Base-by-base conservation (phyloP, 2,329 filamentous ascomycete species). In the Domatiomyces globalis region DNA sequence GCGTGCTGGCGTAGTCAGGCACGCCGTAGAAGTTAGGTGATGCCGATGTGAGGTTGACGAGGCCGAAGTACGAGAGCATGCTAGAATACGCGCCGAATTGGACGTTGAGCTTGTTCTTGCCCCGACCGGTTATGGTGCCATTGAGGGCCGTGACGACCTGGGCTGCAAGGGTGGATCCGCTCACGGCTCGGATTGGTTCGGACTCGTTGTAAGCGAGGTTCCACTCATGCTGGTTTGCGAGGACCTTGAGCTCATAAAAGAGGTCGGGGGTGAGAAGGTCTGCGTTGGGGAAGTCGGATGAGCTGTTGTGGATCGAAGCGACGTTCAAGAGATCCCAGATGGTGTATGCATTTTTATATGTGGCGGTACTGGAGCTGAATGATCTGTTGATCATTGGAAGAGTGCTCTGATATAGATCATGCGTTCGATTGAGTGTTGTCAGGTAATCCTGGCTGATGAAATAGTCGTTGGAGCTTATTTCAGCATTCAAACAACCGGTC, bases 151-250 rank as follows among this genome's bases (percentile, higher is more conserved):
- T 66, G 33, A 75, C 72, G 17, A 83, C 73, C 43, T 79, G 66
- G 17, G 94, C 77, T 7, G 77, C 78, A 15, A 96, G 70, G 49
- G 80, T 77, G 1, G 81, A 79, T 39, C 80, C 78, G 47, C 75
- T 73, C 6, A 73, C 72, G 15, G 71, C 70, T 20, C 71, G 70
- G 50, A 71, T 65, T n/a, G 66, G 59, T 43, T 71, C 69, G 2
- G 68, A 66, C 60, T 71, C 68, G 70, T 94, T 90, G 77, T 84
- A 94, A 49, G 86, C 86, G 12, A 92, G 79, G 62, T 82, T 83
- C 73, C 78, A 94, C 67, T 95, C 85, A 66, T 92, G 85, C 53
- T 73, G 71, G 64, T 89, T 81, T 59, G 89, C 88, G 29, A 92
- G 79, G n/a, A 77, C 76, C 60, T 77, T 75, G 51, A 92, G 77